Percentiles rank a stretch among this genome's conserved stretches.
Evolutionary conservation across 2,329 filamentous ascomycete species (phyloP).

Genomic region (Aspergillus sclerotialis): DNA sequence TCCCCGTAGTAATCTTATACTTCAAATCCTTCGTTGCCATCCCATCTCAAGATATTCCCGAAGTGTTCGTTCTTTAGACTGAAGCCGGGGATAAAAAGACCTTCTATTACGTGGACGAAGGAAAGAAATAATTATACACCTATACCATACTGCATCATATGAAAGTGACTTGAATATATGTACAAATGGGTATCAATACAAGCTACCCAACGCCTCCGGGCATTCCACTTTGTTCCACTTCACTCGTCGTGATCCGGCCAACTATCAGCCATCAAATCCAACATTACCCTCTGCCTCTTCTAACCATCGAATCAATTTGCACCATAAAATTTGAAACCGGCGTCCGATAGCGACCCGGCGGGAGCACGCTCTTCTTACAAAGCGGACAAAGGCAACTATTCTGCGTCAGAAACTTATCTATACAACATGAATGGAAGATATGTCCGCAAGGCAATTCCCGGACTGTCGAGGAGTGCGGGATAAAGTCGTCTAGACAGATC

Average conservation of each 20-base stretch:
- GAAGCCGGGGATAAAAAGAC: slow-evolving; percentile 52
- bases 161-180: too few relatives aligned
- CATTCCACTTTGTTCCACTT: too few relatives aligned
- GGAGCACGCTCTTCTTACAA: too few relatives aligned
- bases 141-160: too few relatives aligned
- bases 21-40: slow-evolving; percentile 73
- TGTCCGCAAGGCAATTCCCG: slow-evolving; percentile 84
- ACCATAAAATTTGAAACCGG: too few relatives aligned
- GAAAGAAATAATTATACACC: slow-evolving; percentile 60
- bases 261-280: too few relatives aligned
- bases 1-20: slow-evolving; percentile 71
- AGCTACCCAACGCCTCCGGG: too few relatives aligned
- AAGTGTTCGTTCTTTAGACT: slow-evolving; percentile 69
- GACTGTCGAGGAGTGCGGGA: slow-evolving; percentile 62
- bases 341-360: too few relatives aligned
- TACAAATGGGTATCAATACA: too few relatives aligned
- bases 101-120: slow-evolving; percentile 59
- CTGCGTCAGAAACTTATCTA: slow-evolving; percentile 72
- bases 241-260: too few relatives aligned
- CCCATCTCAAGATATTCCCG: slow-evolving; percentile 54
- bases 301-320: too few relatives aligned
- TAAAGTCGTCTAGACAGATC: slow-evolving; percentile 83
- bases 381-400: slow-evolving; percentile 87
- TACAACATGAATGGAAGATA: slow-evolving; percentile 88
- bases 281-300: too few relatives aligned